Base-by-base conservation (phyloP, 2,329 filamentous ascomycete species). In the Epichloe sp. region DNA sequence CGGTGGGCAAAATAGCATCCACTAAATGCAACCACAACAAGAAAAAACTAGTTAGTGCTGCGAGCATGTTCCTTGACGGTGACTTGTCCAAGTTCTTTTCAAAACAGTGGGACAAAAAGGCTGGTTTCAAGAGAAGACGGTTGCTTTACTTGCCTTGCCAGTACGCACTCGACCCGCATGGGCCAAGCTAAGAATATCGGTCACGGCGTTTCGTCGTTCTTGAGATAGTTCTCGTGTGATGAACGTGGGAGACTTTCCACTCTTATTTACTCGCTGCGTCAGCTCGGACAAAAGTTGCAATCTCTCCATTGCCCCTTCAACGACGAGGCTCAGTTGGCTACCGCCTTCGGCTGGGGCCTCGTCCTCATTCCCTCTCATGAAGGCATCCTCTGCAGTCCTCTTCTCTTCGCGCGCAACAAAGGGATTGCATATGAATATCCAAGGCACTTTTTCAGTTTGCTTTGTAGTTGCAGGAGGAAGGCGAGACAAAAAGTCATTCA, bases 351-450 rank as follows among this genome's bases (percentile, higher is more conserved):
- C 69, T 0, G 74, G 74, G 0, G 66, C 73, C 54, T 77, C 75
- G 48, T 77, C 68, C 56, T 75, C 72, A 50, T 74, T 72, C 1
- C 71, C 73, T 42, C 62, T 68, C 50, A 71, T 64, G 14, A 54
- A 52, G 53, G 71, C 68, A 49, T 64, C 70, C 37, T 64, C 55
- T 5, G 64, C 62, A 31, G 60, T 57, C 7, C 52, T 54, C 52
- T 64, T 70, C 44, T 60, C 56, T 15, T 65, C 66, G 5, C 66
- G 64, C 3, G 63, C 60, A 54, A 70, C 71, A 59, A 76, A 76
- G 0, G 83, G 84, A 62, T 88, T 88, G 49, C 75, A 76, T 42
- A 86, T 77, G 70, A 77, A 88, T 46, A 95, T 87, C 85, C 86
- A 93, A 0, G 76, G 76, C 3, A 75, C 71, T 0, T 68, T 57